Evolutionary conservation across 2,329 filamentous ascomycete genomes (phyloP), one percentile per base, ranked within the genome.

Genomic region (Penicillium sp.): DNA sequence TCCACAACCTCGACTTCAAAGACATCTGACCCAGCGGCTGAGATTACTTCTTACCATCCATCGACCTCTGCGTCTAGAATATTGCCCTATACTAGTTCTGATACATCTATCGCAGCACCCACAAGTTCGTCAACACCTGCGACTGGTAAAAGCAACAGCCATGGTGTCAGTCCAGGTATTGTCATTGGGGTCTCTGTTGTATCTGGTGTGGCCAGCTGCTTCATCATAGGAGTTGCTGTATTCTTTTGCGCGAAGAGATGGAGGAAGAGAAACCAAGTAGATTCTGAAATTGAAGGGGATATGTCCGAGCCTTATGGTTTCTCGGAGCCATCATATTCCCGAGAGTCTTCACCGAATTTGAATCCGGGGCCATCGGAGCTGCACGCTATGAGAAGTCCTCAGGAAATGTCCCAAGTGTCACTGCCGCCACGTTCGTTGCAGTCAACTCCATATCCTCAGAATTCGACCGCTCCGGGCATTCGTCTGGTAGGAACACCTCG

Each of bases 281-380:
- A 72, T 40, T 76, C 75, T 45, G 74, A 76, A 49, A 75, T 75
- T 55, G 74, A 73, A 25, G 74, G 73, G 2, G 53, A 61, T 11
- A 75, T 75, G 73, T 62, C 69, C 27, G 72, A 75, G 49, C 72
- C 71, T 26, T 66, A 66, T 3, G 66, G 69, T 18, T 74, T 74
- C 42, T 59, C 59, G 22, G 54, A 61, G 11, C 61, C 42, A 18
- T 31, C 68, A 15, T 58, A 61, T 35, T 67, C 67, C 23, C 62
- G 53, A 51, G 58, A 52, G 18, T 68, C 66, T 48, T 63, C 56
- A 11, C 55, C 55, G 14, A 55, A 54, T 22, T 61, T 59, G 35
- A 60, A 59, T 4, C 43, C 45, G 18, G 54, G 49, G 3, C 48
- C 57, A 6, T 55, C 61, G 14, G 53, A 53, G 11, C 54, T 57